Evolutionary conservation across 2,329 filamentous ascomycete genomes (phyloP).

Genomic region (Verticillium dahliae): DNA sequence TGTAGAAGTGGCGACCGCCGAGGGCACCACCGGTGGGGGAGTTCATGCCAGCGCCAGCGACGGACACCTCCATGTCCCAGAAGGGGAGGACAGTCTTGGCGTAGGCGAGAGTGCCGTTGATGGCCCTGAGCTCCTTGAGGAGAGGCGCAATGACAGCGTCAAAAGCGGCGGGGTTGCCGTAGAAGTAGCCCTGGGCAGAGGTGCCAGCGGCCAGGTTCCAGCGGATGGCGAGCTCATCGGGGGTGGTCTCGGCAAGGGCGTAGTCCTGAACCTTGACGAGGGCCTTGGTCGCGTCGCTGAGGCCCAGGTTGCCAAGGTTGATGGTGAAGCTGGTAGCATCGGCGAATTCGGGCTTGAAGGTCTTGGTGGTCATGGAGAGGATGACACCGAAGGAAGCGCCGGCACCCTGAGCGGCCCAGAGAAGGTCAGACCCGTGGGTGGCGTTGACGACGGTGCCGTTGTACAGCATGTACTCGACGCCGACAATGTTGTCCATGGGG

Average conservation of each 20-base stretch:
- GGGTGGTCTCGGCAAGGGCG: conserved; percentile 7
- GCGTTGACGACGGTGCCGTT: conserved; percentile 11
- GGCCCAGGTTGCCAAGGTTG: conserved; percentile 4
- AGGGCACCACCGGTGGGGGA: conserved; percentile 7
- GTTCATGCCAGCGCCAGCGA: conserved; percentile 10
- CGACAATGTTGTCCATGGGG: conserved; percentile 10
- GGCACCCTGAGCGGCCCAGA: conserved; percentile 13
- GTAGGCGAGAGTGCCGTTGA: conserved; percentile 6
- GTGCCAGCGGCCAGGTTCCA: conserved; percentile 4
- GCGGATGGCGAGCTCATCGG: conserved; percentile 10
- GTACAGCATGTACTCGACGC: conserved; percentile 12
- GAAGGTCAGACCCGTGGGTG: conserved; percentile 8
- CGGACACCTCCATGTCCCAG: conserved; percentile 12
- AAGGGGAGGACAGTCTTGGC: conserved; percentile 8
- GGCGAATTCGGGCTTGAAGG: conserved; percentile 7
- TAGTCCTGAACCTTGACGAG: conserved; percentile 9
- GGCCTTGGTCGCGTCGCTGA: conserved; percentile 3
- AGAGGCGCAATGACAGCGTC: conserved; percentile 7
- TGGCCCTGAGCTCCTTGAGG: conserved; percentile 1
- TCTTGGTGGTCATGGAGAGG: conserved; percentile 10
- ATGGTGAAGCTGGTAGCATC: conserved; percentile 9
- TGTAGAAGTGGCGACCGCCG: conserved; percentile 8
- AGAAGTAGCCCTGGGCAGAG: conserved; percentile 9
- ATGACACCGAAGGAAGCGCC: conserved; percentile 9
- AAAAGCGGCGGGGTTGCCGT: conserved; percentile 8